Base-by-base conservation (phyloP, 2,329 filamentous ascomycete genomes). In the Chaetomium globosum region DNA sequence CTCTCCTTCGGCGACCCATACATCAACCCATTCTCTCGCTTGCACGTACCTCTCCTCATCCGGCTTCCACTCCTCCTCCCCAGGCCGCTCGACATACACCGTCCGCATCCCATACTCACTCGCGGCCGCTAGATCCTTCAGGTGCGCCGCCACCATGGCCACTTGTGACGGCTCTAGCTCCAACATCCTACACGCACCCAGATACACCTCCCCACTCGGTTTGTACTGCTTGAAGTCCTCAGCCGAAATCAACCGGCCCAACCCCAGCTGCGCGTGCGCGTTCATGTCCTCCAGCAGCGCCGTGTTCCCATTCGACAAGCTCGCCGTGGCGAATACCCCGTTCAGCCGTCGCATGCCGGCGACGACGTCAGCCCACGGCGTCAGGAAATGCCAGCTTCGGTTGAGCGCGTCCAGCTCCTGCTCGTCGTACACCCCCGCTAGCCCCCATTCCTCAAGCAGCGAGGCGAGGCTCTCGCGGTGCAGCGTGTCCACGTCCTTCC, bases 221-320 rank as follows among this genome's bases (percentile, higher is more conserved):
- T 95, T 95, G 75, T 94, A 95, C 0, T 85, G 86, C 53, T 81
- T 79, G 73, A 93, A 94, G 68, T 88, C 83, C 76, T 90, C 90
- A 0, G 87, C 85, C 9, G 87, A 90, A 65, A 89, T 79, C 48
- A 93, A 71, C 61, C 81, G 77, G 26, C 81, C 80, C 71, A 93
- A 94, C 0, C 82, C 82, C 59, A 93, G 81, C 4, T 77, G 75
- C 1, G 84, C 87, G 70, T 85, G 80, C 59, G 77, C 73, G 58
- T 84, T 77, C 57, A 95, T 80, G 73, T 94, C 91, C 2, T 78
- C 73, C 52, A 94, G 80, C n/a, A 94, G 78, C 1, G 80, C 78
- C 2, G 81, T 73, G 74, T 93, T 94, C 43, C 89, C 91, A 74
- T 95, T 95, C 31, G 88, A 91, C 30, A 94, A 79, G 0, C 89